phyloP scores from a whole-genome alignment of 2,329 filamentous ascomycete genomes.

The Blumeria hordei region DNA sequence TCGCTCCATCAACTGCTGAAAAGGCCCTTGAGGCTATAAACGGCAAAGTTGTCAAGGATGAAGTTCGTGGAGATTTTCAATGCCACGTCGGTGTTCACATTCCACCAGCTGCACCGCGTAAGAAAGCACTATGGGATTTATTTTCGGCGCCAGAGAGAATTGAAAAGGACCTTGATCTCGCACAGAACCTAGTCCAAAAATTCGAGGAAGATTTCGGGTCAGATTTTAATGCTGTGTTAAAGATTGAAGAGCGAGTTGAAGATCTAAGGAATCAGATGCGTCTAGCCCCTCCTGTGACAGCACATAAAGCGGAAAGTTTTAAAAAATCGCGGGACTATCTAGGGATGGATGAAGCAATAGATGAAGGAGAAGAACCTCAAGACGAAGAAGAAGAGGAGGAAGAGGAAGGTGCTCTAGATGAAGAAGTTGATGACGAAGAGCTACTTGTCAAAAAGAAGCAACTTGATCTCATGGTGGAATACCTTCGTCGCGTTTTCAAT shows the following conservation, averaged over 20 bases:
- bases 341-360: conserved; percentile 34
- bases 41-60: conserved; percentile 89
- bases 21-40: conserved; percentile 88
- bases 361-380: conserved; percentile 38
- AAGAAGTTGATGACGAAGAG: conserved; percentile 77
- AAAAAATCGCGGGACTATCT: conserved; percentile 33
- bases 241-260: conserved; percentile 71
- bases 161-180: conserved; percentile 67
- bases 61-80: conserved; percentile 81
- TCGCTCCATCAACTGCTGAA: conserved; percentile 39
- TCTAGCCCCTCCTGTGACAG: conserved; percentile 39
- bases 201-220: conserved; percentile 66
- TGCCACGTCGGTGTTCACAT: conserved; percentile 94
- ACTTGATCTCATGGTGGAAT: conserved; percentile 85
- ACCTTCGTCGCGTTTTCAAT: conserved; percentile 86
- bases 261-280: conserved; percentile 52
- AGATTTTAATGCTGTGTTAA: conserved; percentile 50
- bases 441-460: conserved; percentile 87
- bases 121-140: conserved; percentile 91
- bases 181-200: conserved; percentile 58
- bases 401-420: conserved; percentile 35
- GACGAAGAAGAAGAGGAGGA: conserved; percentile 61
- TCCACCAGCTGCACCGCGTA: conserved; percentile 60
- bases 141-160: conserved; percentile 89
- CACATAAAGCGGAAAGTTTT: conserved; percentile 38